These are phyloP conservation scores for Paramecium caudatum DNA, from an alignment of 73 alveolate genomes.

Conservation along the genomic window DNA sequence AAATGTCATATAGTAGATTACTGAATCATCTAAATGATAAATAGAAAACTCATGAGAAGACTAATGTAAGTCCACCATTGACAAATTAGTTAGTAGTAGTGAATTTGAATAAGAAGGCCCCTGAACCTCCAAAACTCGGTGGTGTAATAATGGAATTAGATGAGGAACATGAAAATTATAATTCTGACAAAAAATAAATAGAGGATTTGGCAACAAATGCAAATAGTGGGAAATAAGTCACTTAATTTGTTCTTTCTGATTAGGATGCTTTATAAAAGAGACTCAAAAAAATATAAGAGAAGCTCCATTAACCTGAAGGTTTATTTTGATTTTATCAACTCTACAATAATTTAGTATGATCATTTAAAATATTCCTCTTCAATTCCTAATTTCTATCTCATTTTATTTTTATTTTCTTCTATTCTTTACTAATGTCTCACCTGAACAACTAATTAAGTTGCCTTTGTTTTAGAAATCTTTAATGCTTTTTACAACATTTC, in stretches of 20 bases:
- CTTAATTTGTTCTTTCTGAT: slow-evolving; percentile 19
- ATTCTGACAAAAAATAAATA: slow-evolving; percentile 10
- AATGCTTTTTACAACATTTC: slow-evolving; percentile 3
- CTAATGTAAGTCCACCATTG: slow-evolving; percentile 11
- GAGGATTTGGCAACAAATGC: not conserved
- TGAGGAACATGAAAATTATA: slow-evolving; percentile 58
- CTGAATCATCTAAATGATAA: slow-evolving; percentile 4
- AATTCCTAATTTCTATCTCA: not conserved
- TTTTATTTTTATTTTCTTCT: not conserved
- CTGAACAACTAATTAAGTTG: not conserved
- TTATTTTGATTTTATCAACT: slow-evolving; percentile 32
- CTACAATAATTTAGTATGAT: not conserved
- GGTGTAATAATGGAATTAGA: slow-evolving; percentile 63
- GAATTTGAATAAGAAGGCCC: slow-evolving; percentile 24
- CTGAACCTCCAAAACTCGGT: slow-evolving; percentile 67
- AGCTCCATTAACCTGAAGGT: slow-evolving; percentile 39
- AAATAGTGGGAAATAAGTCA: not conserved
- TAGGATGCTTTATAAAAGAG: slow-evolving; percentile 9
- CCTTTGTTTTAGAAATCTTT: slow-evolving; percentile 52
- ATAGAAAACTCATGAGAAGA: not conserved
- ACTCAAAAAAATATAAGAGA: slow-evolving; percentile 47
- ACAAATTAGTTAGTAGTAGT: slow-evolving; percentile 21
- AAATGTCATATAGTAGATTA: slow-evolving; percentile 58
- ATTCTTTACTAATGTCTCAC: slow-evolving; percentile 39
- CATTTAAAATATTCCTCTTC: slow-evolving; percentile 28